Evolutionary conservation across 148 eudicot species (phyloP), one percentile per base, ranked within the genome.

Genomic region (Arbutus unedo): DNA sequence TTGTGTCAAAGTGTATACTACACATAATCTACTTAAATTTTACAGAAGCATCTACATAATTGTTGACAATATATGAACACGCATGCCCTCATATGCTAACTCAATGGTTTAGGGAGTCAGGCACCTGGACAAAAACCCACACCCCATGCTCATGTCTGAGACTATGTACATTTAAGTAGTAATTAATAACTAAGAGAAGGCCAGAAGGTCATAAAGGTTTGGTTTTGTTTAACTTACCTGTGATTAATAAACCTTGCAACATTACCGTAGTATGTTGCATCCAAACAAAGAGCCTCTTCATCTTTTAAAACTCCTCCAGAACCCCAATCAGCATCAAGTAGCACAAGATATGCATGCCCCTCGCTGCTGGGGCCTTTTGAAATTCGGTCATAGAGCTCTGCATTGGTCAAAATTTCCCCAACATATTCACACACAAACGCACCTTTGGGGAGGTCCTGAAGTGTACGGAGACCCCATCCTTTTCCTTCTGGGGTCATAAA

Each of bases 391-490:
- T 77, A 89, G 38, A 94, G 88, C 88, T 93, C 98, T 14, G 56
- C 56, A 57, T 68, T 82, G 54, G 98, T 95, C 57, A 95, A 83
- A 21, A 95, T 87, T 86, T 95, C 98, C 44, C 98, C 98, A 81
- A 90, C 89, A 87, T 86, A 95, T 88, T 95, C 98, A 86, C 98
- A 95, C 3, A 95, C 89, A 88, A 95, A 95, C 2, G 95, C 78
- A 77, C 98, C 98, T 86, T 90, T 93, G 3, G 94, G 98, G 54
- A 95, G 85, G 78, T 92, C 91, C 82, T 91, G 93, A 53, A 93
- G 87, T 56, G 96, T 88, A 81, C 96, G 91, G 53, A 95, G 85
- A 68, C 98, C 98, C 98, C 96, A 95, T 56, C 98, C 98, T 91
- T 95, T 95, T 80, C 91, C 92, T 87, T 87, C 95, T 11, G 89